phyloP scores from a whole-genome alignment of 345 rosid genomes.

The Arabis alpina region DNA sequence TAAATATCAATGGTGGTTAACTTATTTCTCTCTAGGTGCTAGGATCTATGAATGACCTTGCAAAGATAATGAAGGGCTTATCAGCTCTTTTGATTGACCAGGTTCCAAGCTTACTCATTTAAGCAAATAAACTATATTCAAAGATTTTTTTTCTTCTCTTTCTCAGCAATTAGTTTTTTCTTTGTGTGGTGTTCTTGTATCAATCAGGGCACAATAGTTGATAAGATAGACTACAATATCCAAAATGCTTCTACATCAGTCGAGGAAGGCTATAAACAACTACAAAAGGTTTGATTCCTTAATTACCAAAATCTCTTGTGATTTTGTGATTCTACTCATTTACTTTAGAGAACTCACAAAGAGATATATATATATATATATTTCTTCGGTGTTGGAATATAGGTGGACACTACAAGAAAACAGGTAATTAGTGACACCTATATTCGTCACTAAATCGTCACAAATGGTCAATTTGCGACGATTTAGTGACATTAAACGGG shows the following conservation, averaged over 20 bases:
- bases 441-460: no score
- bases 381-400: no score
- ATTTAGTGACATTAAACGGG: no score
- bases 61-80: slow-evolving; percentile 92
- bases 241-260: slow-evolving; percentile 73
- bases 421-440: no score
- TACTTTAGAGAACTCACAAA: background rate
- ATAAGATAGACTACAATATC: no score
- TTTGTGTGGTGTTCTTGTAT: slow-evolving; percentile 1
- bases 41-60: slow-evolving; percentile 88
- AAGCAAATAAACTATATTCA: no score
- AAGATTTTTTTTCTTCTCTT: background rate
- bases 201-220: slow-evolving; percentile 83
- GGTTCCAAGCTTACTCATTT: slow-evolving; percentile 47
- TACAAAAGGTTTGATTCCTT: slow-evolving; percentile 64
- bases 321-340: background rate
- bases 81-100: slow-evolving; percentile 93
- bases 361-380: no score
- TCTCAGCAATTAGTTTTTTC: slow-evolving; percentile 2
- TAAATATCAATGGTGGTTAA: background rate
- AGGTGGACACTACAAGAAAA: no score
- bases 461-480: no score
- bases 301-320: background rate
- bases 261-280: slow-evolving; percentile 79
- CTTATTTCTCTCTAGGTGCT: slow-evolving; percentile 56